phyloP scores from a whole-genome alignment of 2,329 filamentous ascomycete genomes.

The Apiospora aurea region DNA sequence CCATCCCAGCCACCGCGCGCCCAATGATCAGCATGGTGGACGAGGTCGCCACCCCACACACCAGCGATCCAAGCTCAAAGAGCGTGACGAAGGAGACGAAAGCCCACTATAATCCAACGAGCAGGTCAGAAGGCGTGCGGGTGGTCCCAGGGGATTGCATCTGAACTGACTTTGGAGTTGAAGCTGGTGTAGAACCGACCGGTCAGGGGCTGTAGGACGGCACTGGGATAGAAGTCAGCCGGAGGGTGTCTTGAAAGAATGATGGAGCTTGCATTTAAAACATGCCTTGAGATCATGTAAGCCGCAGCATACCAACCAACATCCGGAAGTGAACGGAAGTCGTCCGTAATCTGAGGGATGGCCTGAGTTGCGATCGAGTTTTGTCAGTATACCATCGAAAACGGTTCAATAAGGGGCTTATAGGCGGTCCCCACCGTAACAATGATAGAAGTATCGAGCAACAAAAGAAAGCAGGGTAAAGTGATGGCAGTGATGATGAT shows the following conservation, averaged over 20 bases:
- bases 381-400: background rate
- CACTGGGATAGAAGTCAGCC: background rate
- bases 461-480: constrained; percentile 47
- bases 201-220: constrained; percentile 26
- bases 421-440: constrained; percentile 48
- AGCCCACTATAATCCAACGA: constrained; percentile 36
- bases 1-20: too few species aligned
- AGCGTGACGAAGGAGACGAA: constrained; percentile 46
- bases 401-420: too few species aligned
- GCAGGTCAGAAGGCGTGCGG: background rate
- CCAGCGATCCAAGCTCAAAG: too few species aligned
- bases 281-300: constrained; percentile 27
- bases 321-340: constrained; percentile 28
- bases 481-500: too few species aligned
- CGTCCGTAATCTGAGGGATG: constrained; percentile 28
- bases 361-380: constrained; percentile 15
- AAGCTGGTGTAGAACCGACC: constrained; percentile 53
- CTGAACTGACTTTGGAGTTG: constrained; percentile 38
- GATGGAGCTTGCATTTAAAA: too few species aligned
- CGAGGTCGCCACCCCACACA: too few species aligned
- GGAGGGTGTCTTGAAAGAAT: too few species aligned
- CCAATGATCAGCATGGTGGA: too few species aligned
- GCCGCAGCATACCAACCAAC: constrained; percentile 29
- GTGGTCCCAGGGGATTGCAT: background rate
- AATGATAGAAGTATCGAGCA: constrained; percentile 61